Evolutionary conservation across 768 basidiomycete species (phyloP).

Genomic region (Clitopilus passeckerianus): DNA sequence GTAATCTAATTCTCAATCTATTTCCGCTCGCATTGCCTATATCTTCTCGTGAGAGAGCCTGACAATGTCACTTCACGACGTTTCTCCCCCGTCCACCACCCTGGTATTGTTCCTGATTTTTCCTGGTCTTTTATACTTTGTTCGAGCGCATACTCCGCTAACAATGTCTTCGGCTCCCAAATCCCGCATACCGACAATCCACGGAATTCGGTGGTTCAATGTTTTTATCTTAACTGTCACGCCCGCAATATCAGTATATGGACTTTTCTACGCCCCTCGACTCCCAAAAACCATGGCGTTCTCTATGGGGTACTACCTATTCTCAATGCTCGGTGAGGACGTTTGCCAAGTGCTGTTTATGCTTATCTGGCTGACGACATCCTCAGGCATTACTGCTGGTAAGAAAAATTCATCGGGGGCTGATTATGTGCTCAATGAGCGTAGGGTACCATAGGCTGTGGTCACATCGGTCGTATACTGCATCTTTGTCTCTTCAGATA

Average conservation of each 20-base stretch:
- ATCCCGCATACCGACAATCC: conserved; percentile 40
- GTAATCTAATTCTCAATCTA: conserved; percentile 12
- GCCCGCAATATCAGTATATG: conserved; percentile 68
- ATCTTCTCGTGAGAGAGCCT: background rate
- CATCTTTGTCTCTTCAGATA: conserved; percentile 63
- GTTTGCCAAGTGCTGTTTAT: background rate
- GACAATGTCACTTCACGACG: background rate
- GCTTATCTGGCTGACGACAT: conserved; percentile 4
- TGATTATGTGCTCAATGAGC: background rate
- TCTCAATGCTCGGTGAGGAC: conserved; percentile 75
- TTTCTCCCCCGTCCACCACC: background rate
- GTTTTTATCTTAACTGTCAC: conserved; percentile 64
- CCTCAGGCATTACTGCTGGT: conserved; percentile 47
- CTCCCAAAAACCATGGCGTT: conserved; percentile 54
- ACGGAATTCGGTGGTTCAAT: conserved; percentile 74
- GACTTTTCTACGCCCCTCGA: conserved; percentile 43
- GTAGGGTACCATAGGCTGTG: conserved; percentile 79
- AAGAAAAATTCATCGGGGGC: background rate
- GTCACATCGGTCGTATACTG: conserved; percentile 83
- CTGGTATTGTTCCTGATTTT: background rate
- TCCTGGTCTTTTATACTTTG: background rate
- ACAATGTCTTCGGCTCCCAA: conserved; percentile 12
- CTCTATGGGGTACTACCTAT: conserved; percentile 69
- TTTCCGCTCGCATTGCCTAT: conserved; percentile 11
- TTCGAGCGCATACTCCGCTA: background rate